A percentile compares a stretch with the other conserved stretches of the same genome.
These are phyloP conservation scores for Diaporthe aspalathi DNA, from an alignment of 2,329 filamentous ascomycete species.

Conservation along the genomic window DNA sequence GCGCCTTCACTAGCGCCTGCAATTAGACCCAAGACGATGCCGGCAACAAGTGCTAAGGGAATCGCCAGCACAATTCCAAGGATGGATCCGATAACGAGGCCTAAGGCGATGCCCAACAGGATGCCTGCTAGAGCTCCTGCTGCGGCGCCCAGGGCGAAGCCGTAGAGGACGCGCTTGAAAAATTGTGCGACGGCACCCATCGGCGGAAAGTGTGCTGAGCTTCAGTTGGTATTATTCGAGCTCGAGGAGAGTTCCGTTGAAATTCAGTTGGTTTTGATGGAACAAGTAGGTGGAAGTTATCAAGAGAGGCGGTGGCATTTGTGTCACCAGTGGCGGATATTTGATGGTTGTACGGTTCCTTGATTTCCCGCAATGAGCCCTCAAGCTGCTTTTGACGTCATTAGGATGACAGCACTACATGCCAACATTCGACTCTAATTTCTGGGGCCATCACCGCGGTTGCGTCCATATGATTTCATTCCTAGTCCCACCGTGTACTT, in stretches of 20 bases:
- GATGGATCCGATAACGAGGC: constrained; percentile 22
- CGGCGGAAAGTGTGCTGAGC: background rate
- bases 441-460: background rate
- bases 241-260: background rate
- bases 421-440: background rate
- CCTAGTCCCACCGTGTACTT: background rate
- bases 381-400: constrained; percentile 24
- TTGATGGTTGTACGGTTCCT: background rate
- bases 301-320: background rate
- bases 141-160: constrained; percentile 15
- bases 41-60: constrained; percentile 10
- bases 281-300: no score
- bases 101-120: constrained; percentile 17
- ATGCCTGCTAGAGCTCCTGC: constrained; percentile 12
- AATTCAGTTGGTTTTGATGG: background rate
- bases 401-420: background rate
- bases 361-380: background rate
- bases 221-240: background rate
- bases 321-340: background rate
- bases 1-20: constrained; percentile 29
- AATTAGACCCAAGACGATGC: constrained; percentile 24
- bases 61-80: constrained; percentile 24
- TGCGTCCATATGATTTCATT: background rate
- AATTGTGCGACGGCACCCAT: constrained; percentile 29
- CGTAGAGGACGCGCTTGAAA: constrained; percentile 33